phyloP scores from a whole-genome alignment of 2,329 filamentous ascomycete species.

The Emericellopsis cladophorae region DNA sequence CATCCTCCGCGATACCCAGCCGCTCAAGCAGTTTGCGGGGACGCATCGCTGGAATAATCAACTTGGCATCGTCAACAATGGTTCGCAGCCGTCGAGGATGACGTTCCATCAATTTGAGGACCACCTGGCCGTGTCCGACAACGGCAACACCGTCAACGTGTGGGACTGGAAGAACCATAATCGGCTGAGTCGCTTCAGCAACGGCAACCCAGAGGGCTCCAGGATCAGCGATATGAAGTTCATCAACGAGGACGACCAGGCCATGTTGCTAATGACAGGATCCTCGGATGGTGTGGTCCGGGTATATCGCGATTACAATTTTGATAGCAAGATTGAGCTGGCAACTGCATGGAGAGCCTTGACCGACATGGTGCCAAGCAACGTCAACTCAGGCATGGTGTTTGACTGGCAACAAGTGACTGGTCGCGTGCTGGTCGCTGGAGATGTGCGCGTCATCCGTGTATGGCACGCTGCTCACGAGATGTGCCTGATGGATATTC shows the following conservation, averaged over 20 bases:
- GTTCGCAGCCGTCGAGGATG: slow-evolving; percentile 81
- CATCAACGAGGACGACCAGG: slow-evolving; percentile 97
- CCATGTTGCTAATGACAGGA: slow-evolving; percentile 74
- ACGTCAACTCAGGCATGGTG: slow-evolving; percentile 87
- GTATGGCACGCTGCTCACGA: slow-evolving; percentile 95
- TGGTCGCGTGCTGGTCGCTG: slow-evolving; percentile 86
- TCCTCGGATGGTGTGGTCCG: slow-evolving; percentile 92
- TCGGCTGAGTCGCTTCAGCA: slow-evolving; percentile 75
- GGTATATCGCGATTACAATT: slow-evolving; percentile 83
- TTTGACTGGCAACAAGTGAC: slow-evolving; percentile 99
- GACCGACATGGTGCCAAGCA: slow-evolving; percentile 87
- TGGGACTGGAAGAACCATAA: slow-evolving; percentile 85
- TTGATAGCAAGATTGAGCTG: slow-evolving; percentile 59
- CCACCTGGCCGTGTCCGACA: slow-evolving; percentile 85
- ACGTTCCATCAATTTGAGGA: slow-evolving; percentile 97
- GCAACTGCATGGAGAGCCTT: slow-evolving; percentile 86
- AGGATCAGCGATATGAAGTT: slow-evolving; percentile 92
- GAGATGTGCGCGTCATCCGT: slow-evolving; percentile 87
- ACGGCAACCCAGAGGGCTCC: slow-evolving; percentile 83
- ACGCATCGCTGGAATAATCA: slow-evolving; percentile 79
- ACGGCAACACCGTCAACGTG: slow-evolving; percentile 77
- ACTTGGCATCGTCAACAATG: slow-evolving; percentile 75
- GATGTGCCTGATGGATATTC: slow-evolving; percentile 86
- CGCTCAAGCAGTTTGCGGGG: slow-evolving; percentile 78
- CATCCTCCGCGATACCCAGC: slow-evolving; percentile 86